Evolutionary conservation across 345 rosid species (phyloP), one percentile per base, ranked within the genome.

Genomic region (Reutealis trisperma): DNA sequence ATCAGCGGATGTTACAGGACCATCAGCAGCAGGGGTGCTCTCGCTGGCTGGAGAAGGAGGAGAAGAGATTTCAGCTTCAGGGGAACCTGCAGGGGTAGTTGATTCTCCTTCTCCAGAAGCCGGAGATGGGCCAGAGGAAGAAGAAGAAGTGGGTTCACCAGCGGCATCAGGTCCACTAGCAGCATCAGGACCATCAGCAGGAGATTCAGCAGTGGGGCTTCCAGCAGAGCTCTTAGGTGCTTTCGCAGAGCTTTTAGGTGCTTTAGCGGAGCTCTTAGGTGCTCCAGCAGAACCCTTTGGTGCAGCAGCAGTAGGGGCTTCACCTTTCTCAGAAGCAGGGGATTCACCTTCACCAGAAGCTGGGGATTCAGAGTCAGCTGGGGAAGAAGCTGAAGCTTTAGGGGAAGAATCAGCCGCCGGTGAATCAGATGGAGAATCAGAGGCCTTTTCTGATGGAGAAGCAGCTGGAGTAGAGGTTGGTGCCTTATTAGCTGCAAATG

Each of bases 31-130:
- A 0, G 82, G 77, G 21, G 55, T 5, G 22, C 57, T 24, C 1
- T 22, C 65, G 54, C 37, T 70, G 63, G 74, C 16, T 13, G 81
- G 77, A 42, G 81, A 72, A 42, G 81, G 81, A 41, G 81, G 77
- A 8, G 81, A 78, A 21, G 81, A 73, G 57, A 49, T 34, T n/a
- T 63, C 75, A 12, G 34, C 37, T 10, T 78, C 67, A 0, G 72
- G 72, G 11, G 81, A 22, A 15, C 54, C 61, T 3, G 42, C 49
- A 9, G 79, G 45, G 44, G 73, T 45, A 12, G 65, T 9, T 37
- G 11, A 9, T 47, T 1, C 51, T 47, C n/a, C 61, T 8, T 63
- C 61, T 1, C 5, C 73, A 16, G 47, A 21, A 47, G 51, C 25
- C 18, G 80, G 70, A 2, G 80, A 47, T 12, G 73, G n/a, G 32